Evolutionary conservation across 257 asterid species (phyloP).

Genomic region (Parsonsia alboflavescens): DNA sequence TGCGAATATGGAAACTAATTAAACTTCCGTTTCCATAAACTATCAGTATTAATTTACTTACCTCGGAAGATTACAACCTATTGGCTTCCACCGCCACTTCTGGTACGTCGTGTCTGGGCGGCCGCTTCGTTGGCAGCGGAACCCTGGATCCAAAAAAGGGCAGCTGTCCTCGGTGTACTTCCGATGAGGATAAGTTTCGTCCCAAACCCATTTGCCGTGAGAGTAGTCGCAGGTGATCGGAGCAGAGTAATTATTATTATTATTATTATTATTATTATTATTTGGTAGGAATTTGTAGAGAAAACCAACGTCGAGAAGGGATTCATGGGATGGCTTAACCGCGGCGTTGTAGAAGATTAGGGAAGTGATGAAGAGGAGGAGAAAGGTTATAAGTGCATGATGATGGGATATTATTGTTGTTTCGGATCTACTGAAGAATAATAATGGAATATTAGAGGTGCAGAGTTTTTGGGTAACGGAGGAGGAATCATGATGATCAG

Average conservation of each 20-base stretch:
- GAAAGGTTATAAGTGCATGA: conserved; percentile 26
- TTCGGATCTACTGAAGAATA: conserved; percentile 22
- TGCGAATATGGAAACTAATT: neutral
- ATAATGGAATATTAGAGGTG: conserved; percentile 19
- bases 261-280: neutral
- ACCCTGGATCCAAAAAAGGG: conserved; percentile 86
- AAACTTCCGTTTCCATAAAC: neutral
- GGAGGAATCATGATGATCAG: too few relatives aligned
- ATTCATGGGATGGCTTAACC: conserved; percentile 16
- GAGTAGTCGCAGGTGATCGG: conserved; percentile 48
- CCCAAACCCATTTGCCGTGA: conserved; percentile 68
- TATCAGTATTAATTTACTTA: too few relatives aligned
- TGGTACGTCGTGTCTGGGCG: conserved; percentile 47
- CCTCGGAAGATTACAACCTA: conserved; percentile 71
- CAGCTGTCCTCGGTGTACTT: conserved; percentile 55
- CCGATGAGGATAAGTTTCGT: conserved; percentile 36
- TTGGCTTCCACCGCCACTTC: conserved; percentile 91
- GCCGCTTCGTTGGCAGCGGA: conserved; percentile 66
- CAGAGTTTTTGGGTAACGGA: conserved; percentile 16
- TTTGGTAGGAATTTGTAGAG: conserved; percentile 33
- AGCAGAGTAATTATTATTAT: too few relatives aligned
- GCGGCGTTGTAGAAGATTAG: conserved; percentile 20
- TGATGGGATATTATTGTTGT: conserved; percentile 7
- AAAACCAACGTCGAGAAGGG: conserved; percentile 32
- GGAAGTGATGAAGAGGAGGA: conserved; percentile 35